These are phyloP conservation scores for Fusarium staphyleae DNA, from an alignment of 2,329 filamentous ascomycete genomes.

Conservation along the genomic window DNA sequence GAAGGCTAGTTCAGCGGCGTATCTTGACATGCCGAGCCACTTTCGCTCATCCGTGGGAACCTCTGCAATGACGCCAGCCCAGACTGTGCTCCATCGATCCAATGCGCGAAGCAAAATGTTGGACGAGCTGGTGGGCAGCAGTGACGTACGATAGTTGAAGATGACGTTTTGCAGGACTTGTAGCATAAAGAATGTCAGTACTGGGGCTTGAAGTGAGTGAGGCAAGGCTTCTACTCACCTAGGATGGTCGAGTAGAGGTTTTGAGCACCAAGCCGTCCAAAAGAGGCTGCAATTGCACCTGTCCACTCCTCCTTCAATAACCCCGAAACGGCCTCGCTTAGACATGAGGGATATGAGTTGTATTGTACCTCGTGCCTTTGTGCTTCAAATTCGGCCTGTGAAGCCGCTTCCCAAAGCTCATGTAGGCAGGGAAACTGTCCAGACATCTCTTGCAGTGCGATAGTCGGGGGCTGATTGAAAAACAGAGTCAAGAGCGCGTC, in stretches of 20 bases:
- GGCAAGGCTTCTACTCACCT: background rate
- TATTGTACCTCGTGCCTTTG: background rate
- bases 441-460: constrained; percentile 21
- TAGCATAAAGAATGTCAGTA: background rate
- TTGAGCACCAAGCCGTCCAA: background rate
- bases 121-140: background rate
- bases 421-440: constrained; percentile 19
- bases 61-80: background rate
- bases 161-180: constrained; percentile 11
- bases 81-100: constrained; percentile 24
- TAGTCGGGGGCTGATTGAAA: constrained; percentile 19
- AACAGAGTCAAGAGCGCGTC: constrained; percentile 15
- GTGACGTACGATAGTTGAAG: constrained; percentile 18
- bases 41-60: constrained; percentile 1
- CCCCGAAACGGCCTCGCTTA: background rate
- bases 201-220: too few species aligned
- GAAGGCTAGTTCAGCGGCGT: constrained; percentile 9
- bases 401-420: constrained; percentile 22
- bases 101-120: constrained; percentile 3
- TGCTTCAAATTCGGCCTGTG: background rate
- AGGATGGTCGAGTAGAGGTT: constrained; percentile 6
- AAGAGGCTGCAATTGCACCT: background rate
- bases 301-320: constrained; percentile 18
- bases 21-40: constrained; percentile 20
- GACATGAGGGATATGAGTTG: background rate